Evolutionary conservation across 2,329 filamentous ascomycete species (phyloP), one percentile per base, ranked within the genome.

Genomic region (Alternaria triticina): DNA sequence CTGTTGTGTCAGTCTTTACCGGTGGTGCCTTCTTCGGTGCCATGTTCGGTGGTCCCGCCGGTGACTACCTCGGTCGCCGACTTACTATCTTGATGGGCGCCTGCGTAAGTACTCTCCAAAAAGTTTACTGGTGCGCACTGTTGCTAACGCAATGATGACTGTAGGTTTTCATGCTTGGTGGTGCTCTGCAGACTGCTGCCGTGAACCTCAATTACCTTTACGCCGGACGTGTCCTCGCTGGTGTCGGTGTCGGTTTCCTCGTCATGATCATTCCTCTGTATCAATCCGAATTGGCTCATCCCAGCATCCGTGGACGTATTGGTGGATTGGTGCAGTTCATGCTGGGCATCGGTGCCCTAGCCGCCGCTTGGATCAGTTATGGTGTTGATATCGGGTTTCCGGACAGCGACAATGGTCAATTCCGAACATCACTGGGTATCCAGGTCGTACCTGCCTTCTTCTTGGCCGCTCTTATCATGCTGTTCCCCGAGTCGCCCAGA

Each of bases 311-410:
- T 77, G 92, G 92, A 12, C 84, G 89, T 66, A 86, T 96, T 30
- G 94, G 91, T 0, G 87, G 88, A 28, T 83, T 95, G 4, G 92
- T 94, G 77, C 92, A 94, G 72, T 94, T 94, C 74, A 94, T 94
- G 91, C 78, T 95, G 55, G 92, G 91, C 1, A 86, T 95, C 27
- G 92, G 92, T 60, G 83, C 91, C 15, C 85, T 96, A 2, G 81
- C 89, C 15, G 92, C 92, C 8, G 85, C 88, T 0, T 94, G 91
- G 91, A 88, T 91, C 51, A 89, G 88, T 0, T 95, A 89, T 65
- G 92, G 89, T 82, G 84, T 83, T 5, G 87, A 87, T 66, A 81
- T 84, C 44, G 82, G 84, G 15, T 86, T 88, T 62, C 68, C 78
- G 1, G 72, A 79, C 1, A 78, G 73, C 54, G 82, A 85, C 70